Evolutionary conservation across 148 eudicot species (phyloP).

Genomic region (Spergularia marina): DNA sequence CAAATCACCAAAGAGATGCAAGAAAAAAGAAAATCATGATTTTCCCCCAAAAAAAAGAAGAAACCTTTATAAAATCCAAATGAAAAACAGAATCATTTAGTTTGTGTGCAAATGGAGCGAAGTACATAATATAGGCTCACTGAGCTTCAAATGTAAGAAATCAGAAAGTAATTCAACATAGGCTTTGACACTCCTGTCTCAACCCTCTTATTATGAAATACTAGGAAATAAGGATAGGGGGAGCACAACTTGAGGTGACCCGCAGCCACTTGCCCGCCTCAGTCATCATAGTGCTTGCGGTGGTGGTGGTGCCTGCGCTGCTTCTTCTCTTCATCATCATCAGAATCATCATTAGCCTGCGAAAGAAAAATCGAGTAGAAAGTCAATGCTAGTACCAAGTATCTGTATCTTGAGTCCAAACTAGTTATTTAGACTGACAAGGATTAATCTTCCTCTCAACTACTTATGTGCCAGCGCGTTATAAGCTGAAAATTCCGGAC

Average conservation of each 20-base stretch:
- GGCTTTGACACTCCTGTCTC: constrained; percentile 9
- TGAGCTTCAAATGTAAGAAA: constrained; percentile 14
- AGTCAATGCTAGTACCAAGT: not conserved
- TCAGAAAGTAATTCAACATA: not conserved
- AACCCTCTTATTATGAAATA: constrained; percentile 21
- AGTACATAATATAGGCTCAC: constrained; percentile 11
- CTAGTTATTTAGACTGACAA: not conserved
- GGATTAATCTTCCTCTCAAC: not conserved
- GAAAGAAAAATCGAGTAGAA: not conserved
- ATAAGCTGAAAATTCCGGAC: not conserved
- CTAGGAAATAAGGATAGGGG: not conserved
- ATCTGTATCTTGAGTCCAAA: not conserved
- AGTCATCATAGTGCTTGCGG: constrained; percentile 31
- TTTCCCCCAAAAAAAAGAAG: not conserved
- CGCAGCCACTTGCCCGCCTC: not conserved
- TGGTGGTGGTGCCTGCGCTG: constrained; percentile 29
- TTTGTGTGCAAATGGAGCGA: not conserved
- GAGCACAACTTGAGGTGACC: constrained; percentile 2
- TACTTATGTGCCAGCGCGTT: not conserved
- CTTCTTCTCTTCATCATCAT: constrained; percentile 27
- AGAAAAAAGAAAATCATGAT: too few relatives aligned
- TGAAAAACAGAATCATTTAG: not conserved
- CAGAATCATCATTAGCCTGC: constrained; percentile 30
- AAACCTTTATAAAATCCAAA: not conserved
- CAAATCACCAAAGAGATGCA: too few relatives aligned